These are phyloP conservation scores for Fraxinus excelsior DNA, from an alignment of 257 asterid species.

Conservation along the genomic window DNA sequence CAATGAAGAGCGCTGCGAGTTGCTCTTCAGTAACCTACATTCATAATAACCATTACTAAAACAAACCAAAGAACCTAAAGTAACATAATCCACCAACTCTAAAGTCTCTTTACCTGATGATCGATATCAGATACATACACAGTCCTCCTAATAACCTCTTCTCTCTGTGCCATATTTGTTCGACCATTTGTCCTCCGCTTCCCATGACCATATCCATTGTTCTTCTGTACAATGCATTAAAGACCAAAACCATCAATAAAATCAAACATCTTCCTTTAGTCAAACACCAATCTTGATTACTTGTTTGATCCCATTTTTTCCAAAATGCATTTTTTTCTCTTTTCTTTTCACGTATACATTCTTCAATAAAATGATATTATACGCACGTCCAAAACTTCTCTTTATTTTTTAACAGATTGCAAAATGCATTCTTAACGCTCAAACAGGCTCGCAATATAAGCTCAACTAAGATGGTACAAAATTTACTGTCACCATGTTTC, in stretches of 20 bases:
- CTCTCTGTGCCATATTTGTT: slow-evolving; percentile 71
- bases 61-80: not conserved
- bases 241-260: slow-evolving; percentile 21
- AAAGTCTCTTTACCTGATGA: slow-evolving; percentile 55
- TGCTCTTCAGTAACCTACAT: slow-evolving; percentile 74
- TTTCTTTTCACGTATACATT: too few relatives aligned
- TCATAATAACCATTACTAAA: slow-evolving; percentile 3
- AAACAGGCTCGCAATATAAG: not conserved
- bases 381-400: too few relatives aligned
- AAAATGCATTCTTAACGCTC: too few relatives aligned
- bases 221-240: slow-evolving; percentile 48
- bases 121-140: slow-evolving; percentile 79
- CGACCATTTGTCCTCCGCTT: slow-evolving; percentile 59
- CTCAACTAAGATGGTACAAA: not conserved
- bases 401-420: too few relatives aligned
- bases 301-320: too few relatives aligned
- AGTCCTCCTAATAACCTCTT: slow-evolving; percentile 73
- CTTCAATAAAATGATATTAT: too few relatives aligned
- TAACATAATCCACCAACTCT: not conserved
- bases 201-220: slow-evolving; percentile 50
- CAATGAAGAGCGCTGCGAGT: slow-evolving; percentile 65
- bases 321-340: too few relatives aligned
- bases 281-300: not conserved
- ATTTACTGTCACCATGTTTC: too few relatives aligned
- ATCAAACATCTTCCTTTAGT: not conserved